Percentiles rank a stretch among this genome's conserved stretches.
phyloP scores from a whole-genome alignment of 177 flowering plant genomes.

The Viscum album region DNA sequence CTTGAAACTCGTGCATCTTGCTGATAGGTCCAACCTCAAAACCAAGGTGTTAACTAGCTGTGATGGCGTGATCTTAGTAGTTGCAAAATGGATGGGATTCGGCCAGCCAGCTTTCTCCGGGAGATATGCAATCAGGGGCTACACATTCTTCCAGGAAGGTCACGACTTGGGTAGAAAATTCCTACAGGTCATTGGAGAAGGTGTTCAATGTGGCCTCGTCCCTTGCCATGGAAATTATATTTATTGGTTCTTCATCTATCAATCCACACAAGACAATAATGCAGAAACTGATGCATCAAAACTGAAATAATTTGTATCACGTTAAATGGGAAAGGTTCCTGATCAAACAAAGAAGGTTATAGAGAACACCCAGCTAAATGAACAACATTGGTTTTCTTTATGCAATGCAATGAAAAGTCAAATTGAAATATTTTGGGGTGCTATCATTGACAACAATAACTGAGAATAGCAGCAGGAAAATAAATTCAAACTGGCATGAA shows the following conservation, averaged over 20 bases:
- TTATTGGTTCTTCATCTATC: conserved; percentile 62
- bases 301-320: conserved; percentile 48
- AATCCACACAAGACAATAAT: background rate
- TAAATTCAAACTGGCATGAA: too few relatives aligned
- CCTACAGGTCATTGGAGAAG: conserved; percentile 39
- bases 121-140: conserved; percentile 50
- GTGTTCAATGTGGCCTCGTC: conserved; percentile 42
- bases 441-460: too few relatives aligned
- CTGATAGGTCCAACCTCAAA: conserved; percentile 52
- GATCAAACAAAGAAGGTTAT: conserved; percentile 22
- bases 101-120: conserved; percentile 30
- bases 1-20: conserved; percentile 53
- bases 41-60: conserved; percentile 81
- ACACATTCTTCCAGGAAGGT: conserved; percentile 20
- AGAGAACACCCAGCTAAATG: conserved; percentile 27
- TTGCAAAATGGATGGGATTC: conserved; percentile 63
- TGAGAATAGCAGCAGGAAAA: too few relatives aligned
- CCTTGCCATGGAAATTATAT: conserved; percentile 45
- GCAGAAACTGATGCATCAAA: conserved; percentile 23
- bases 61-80: conserved; percentile 77
- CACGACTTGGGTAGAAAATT: conserved; percentile 38
- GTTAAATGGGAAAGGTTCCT: conserved; percentile 36
- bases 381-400: too few relatives aligned
- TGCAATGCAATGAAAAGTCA: too few relatives aligned
- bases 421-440: too few relatives aligned